Evolutionary conservation across 129 eudicot genomes (phyloP).

Genomic region (Artemisia argyi): DNA sequence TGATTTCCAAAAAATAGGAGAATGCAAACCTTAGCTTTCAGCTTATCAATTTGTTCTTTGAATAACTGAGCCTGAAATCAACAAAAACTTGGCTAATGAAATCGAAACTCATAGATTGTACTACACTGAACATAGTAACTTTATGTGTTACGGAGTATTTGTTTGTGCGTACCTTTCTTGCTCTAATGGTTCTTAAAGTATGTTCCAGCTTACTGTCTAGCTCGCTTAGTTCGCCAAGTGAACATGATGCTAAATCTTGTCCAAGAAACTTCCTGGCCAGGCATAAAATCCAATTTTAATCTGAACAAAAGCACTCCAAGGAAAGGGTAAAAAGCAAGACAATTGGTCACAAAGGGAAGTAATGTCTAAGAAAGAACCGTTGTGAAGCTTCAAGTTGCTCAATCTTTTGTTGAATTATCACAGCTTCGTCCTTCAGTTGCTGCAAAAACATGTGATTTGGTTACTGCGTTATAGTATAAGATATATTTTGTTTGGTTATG

Average conservation of each 20-base stretch:
- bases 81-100: slow-evolving; percentile 5
- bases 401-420: slow-evolving; percentile 37
- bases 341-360: slow-evolving; percentile 5
- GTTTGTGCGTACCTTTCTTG: slow-evolving; percentile 40
- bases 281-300: neutral
- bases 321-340: neutral
- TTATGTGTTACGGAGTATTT: neutral
- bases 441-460: slow-evolving; percentile 21
- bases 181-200: slow-evolving; percentile 50
- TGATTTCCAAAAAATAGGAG: slow-evolving; percentile 6
- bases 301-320: neutral
- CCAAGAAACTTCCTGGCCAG: slow-evolving; percentile 55
- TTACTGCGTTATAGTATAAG: neutral
- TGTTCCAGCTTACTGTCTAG: slow-evolving; percentile 45
- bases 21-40: slow-evolving; percentile 49
- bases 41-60: slow-evolving; percentile 46
- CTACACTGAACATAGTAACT: neutral
- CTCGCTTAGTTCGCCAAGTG: slow-evolving; percentile 45
- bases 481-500: neutral
- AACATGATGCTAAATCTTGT: slow-evolving; percentile 45
- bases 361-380: slow-evolving; percentile 36
- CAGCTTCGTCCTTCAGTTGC: slow-evolving; percentile 51
- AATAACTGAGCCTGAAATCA: slow-evolving; percentile 45
- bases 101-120: neutral
- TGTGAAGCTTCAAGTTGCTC: slow-evolving; percentile 54